Base-by-base conservation (phyloP, 257 asterid species). In the Gentiana straminea region DNA sequence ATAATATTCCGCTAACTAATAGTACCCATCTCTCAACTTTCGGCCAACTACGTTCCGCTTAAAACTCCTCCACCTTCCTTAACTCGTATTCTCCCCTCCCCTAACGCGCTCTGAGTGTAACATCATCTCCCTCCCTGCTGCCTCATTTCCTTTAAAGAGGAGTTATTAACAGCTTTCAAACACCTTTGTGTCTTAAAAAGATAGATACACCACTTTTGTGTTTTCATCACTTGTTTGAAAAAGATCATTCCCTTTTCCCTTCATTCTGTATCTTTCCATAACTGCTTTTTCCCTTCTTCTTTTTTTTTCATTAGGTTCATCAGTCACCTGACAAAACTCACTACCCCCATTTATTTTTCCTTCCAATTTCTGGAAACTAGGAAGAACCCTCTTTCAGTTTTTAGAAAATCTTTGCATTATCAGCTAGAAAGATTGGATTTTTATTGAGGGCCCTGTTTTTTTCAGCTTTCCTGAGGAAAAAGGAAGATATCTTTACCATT, bases 401-500 rank as follows among this genome's bases (percentile, higher is more conserved):
- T 8, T 51, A 3, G 37, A 24, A 49, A 3, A 37, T 13, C 13
- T 60, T 45, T 51, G 37, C 57, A 12, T 12, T 13, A 9, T 35
- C 36, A 50, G 44, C 54, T 7, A 3, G 51, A 59, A 61, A 41
- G 34, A 4, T 61, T 61, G 38, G 7, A 38, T 3, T 60, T 51
- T 33, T 13, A 5, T 13, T 33, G 7, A 37, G 3, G n/a, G 48
- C 51, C 37, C 47, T 35, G 33, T 50, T 24, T 13, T 8, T 12
- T 32, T 24, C 9, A 49, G 9, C 41, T 41, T 35, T 41, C 2
- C 46, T 41, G 7, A 2, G 46, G 7, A 10, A 41, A 41, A 41
- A 24, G 24, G 24, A 24, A 24, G 24, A 24, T 24, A 24, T 24
- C 24, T 24, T 24, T 24, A 24, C 24, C 24, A 24, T 24, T 24